Evolutionary conservation across 352 stramenopile genomes (phyloP), one percentile per base, ranked within the genome.

Genomic region (Globisporangium alternatum): DNA sequence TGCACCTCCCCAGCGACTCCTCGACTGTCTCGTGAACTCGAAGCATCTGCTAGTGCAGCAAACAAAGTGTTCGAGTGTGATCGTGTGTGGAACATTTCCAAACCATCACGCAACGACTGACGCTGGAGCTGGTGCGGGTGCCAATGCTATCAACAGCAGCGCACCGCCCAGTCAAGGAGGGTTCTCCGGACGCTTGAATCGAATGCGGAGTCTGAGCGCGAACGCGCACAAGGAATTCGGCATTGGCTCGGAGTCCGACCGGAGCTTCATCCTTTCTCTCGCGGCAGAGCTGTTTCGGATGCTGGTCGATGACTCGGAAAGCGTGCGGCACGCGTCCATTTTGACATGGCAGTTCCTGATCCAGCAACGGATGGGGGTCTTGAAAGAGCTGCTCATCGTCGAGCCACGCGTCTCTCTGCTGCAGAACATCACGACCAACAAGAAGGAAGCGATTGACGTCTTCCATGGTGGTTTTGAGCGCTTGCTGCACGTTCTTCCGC

Each of bases 311-410:
- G 81, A 91, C 56, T 77, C 71, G 1, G 77, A 78, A 22, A 63
- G 43, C 30, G 71, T 83, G 35, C 80, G 77, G 0, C 69, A 86
- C 30, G 45, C 71, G 3, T 71, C 83, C 19, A 90, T 90, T 48
- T 37, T 72, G 15, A 56, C 86, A 19, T 92, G 83, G 85, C 81
- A 94, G 63, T 89, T 88, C 61, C 35, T 94, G 15, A 77, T 94
- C 35, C 75, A 89, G 63, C 85, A 89, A 33, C 78, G 83, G 5
- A 81, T 86, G 69, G 74, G 78, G 10, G 76, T 91, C 12, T 47
- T 94, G 21, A 91, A 90, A 43, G 85, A 94, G 33, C 56, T 94
- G 12, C 56, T 94, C 33, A 88, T 94, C 44, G 78, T 89, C 15
- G 85, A 94, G 49, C 75, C 81, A 2, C 86, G 86, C 9, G 64